phyloP scores from a whole-genome alignment of 108 stramenopile species.

The Nitzschia sp. region DNA sequence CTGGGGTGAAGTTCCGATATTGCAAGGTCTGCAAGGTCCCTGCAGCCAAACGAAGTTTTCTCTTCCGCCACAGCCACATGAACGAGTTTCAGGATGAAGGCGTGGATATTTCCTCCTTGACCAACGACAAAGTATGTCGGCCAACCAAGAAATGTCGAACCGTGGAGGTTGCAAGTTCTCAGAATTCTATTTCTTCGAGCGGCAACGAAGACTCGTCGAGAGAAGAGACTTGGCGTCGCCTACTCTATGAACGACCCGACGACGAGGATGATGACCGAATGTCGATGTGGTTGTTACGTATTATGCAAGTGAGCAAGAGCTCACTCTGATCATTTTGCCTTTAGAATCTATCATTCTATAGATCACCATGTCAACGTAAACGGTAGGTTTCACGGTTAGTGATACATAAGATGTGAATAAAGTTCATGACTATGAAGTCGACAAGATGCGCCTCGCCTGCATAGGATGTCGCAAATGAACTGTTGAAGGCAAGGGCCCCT shows the following conservation, averaged over 20 bases:
- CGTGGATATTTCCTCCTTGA: no score
- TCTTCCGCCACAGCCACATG: slow-evolving; percentile 6
- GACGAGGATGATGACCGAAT: slow-evolving; percentile 3
- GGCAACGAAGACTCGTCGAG: background rate
- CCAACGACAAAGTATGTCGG: no score
- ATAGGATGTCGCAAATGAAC: no score
- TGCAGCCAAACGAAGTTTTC: slow-evolving; percentile 10
- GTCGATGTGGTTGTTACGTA: slow-evolving; percentile 4
- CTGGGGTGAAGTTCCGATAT: slow-evolving; percentile 10
- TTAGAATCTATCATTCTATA: no score
- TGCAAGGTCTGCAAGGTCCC: slow-evolving; percentile 2
- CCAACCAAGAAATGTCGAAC: background rate
- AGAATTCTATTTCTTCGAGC: background rate
- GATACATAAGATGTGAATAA: no score
- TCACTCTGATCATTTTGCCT: no score
- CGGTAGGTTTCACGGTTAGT: no score
- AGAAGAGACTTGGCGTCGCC: background rate
- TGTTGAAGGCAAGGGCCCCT: no score
- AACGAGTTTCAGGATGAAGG: background rate
- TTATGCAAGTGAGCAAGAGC: slow-evolving; percentile 9
- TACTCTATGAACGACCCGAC: background rate
- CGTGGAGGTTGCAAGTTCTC: background rate
- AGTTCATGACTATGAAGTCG: no score
- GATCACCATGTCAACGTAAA: no score
- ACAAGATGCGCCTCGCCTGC: no score